Evolutionary conservation across 2,329 filamentous ascomycete species (phyloP).

Genomic region (Delphinella strobiligena): DNA sequence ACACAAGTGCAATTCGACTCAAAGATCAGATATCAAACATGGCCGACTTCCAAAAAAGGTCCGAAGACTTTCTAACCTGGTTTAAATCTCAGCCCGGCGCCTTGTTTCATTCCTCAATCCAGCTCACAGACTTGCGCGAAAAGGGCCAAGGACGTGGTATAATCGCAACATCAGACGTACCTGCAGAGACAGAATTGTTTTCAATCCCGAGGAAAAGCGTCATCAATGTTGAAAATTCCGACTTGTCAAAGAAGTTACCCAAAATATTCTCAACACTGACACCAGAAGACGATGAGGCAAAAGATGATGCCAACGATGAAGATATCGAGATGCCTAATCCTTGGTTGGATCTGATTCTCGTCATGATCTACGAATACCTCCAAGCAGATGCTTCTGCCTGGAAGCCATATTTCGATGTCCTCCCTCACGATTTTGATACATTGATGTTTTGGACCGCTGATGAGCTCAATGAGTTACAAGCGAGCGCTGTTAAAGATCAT

Average conservation of each 20-base stretch:
- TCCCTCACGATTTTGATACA: constrained; percentile 64
- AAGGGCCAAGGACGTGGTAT: constrained; percentile 49
- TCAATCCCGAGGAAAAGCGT: constrained; percentile 62
- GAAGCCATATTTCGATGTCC: constrained; percentile 65
- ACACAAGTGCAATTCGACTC: neutral
- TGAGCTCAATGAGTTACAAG: constrained; percentile 63
- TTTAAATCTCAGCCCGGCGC: constrained; percentile 38
- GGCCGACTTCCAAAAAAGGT: constrained; percentile 4
- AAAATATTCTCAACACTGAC: constrained; percentile 21
- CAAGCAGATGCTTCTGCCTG: constrained; percentile 51
- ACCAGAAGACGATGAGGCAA: neutral
- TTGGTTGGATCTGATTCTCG: constrained; percentile 54
- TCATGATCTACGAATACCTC: constrained; percentile 67
- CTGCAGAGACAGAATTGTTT: constrained; percentile 66
- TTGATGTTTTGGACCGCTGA: constrained; percentile 75
- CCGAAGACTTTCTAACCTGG: constrained; percentile 42
- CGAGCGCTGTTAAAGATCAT: constrained; percentile 62
- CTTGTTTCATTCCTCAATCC: constrained; percentile 45
- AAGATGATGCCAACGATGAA: constrained; percentile 2
- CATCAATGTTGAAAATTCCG: constrained; percentile 61
- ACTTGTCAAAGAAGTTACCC: constrained; percentile 37
- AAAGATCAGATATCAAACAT: neutral
- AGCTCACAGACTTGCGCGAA: constrained; percentile 44
- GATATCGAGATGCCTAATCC: constrained; percentile 25
- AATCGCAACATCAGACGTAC: constrained; percentile 57